phyloP scores from a whole-genome alignment of 1,139 yeast genomes.

The Hansenula lynferdii region DNA sequence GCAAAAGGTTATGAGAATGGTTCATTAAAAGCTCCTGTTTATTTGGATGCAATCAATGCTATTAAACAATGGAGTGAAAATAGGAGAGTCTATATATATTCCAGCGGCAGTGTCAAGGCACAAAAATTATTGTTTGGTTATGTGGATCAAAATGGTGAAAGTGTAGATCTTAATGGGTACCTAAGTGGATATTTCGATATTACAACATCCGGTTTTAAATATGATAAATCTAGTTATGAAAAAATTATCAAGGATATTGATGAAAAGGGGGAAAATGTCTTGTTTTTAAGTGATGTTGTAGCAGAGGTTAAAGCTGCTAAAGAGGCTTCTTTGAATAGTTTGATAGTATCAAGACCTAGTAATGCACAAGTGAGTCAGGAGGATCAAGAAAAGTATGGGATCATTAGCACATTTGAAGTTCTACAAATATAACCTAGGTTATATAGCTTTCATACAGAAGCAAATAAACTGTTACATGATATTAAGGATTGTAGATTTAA shows the following conservation, averaged over 20 bases:
- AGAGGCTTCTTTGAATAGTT: constrained; percentile 55
- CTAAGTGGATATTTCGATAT: constrained; percentile 79
- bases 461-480: no score
- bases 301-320: constrained; percentile 69
- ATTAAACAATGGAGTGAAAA: constrained; percentile 35
- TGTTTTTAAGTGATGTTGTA: constrained; percentile 75
- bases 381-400: constrained; percentile 5
- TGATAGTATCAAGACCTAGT: constrained; percentile 70
- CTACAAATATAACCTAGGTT: constrained; percentile 4
- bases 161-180: constrained; percentile 45
- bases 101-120: constrained; percentile 89
- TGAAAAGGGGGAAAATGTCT: constrained; percentile 30
- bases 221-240: constrained; percentile 50
- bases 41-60: constrained; percentile 61
- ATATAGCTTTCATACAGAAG: background rate
- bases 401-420: constrained; percentile 8
- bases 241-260: constrained; percentile 50
- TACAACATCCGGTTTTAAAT: constrained; percentile 75
- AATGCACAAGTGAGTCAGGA: constrained; percentile 46
- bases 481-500: no score
- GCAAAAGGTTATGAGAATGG: constrained; percentile 71
- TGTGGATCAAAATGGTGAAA: constrained; percentile 35
- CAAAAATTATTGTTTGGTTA: constrained; percentile 73
- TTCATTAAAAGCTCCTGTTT: constrained; percentile 72
- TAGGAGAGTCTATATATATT: constrained; percentile 61